These are phyloP conservation scores for Pyrenophora tritici-repentis DNA, from an alignment of 2,329 filamentous ascomycete genomes.

Conservation along the genomic window DNA sequence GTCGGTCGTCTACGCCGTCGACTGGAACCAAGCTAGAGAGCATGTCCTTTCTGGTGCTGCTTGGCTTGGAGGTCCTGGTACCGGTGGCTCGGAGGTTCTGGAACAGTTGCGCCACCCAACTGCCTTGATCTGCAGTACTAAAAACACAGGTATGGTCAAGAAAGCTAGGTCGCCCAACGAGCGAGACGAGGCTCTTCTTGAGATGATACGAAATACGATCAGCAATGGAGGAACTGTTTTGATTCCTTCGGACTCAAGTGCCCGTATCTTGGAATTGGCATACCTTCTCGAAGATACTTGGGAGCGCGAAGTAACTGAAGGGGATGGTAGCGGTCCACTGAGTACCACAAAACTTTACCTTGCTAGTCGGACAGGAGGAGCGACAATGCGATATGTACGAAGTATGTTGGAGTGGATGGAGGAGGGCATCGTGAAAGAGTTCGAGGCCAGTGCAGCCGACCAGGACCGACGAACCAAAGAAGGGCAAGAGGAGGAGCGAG, in stretches of 20 bases:
- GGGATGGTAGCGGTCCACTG: conserved; percentile 51
- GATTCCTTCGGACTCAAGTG: conserved; percentile 93
- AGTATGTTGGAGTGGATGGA: conserved; percentile 99
- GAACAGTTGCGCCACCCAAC: conserved; percentile 93
- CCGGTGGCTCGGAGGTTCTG: conserved; percentile 84
- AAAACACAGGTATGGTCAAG: conserved; percentile 73
- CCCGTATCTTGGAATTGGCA: conserved; percentile 87
- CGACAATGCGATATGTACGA: conserved; percentile 85
- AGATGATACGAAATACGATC: conserved; percentile 79
- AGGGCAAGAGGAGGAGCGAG: conserved; percentile 53
- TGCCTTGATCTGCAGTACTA: conserved; percentile 88
- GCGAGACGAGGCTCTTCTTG: conserved; percentile 82
- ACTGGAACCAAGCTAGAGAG: conserved; percentile 98
- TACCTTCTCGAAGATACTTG: conserved; percentile 93
- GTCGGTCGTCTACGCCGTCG: conserved; percentile 95
- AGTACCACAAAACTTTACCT: conserved; percentile 70
- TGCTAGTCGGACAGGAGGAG: conserved; percentile 82
- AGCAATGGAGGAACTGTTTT: conserved; percentile 85
- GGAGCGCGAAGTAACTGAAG: conserved; percentile 50
- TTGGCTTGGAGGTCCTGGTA: conserved; percentile 83
- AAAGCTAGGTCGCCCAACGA: conserved; percentile 74
- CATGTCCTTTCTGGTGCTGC: conserved; percentile 92
- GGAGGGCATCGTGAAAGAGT: conserved; percentile 88
- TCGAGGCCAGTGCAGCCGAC: conserved; percentile 64
- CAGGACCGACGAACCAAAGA: conserved; percentile 42